These are phyloP conservation scores for Myriosclerotinia curreyana DNA, from an alignment of 2,329 filamentous ascomycete species.

Conservation along the genomic window DNA sequence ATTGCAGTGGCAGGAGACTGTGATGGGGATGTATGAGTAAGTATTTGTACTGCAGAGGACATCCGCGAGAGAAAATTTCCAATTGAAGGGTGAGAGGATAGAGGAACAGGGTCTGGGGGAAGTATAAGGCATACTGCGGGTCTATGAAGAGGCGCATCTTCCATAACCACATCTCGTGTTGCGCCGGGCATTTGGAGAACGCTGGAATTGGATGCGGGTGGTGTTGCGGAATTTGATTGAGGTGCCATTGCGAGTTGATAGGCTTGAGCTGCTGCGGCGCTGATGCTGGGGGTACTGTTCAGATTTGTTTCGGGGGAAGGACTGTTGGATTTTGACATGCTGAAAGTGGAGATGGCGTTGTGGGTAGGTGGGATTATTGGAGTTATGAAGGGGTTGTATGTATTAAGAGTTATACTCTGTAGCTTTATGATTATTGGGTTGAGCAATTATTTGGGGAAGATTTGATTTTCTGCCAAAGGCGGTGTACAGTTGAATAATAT, in stretches of 20 bases:
- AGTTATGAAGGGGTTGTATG: constrained; percentile 10
- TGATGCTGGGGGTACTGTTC: constrained; percentile 28
- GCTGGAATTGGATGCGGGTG: constrained; percentile 13
- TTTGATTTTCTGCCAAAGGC: constrained; percentile 8
- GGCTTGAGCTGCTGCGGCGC: constrained; percentile 33
- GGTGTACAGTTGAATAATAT: background rate
- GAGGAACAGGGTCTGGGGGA: constrained; percentile 6
- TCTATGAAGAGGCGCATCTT: constrained; percentile 31
- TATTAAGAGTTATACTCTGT: background rate
- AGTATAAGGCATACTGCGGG: constrained; percentile 29
- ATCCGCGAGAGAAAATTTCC: constrained; percentile 10
- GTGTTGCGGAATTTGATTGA: constrained; percentile 29
- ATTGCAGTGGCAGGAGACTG: constrained; percentile 13
- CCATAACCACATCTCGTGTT: constrained; percentile 36
- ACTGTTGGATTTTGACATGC: constrained; percentile 30
- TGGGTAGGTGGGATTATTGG: background rate
- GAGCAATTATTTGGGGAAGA: background rate
- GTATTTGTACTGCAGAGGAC: constrained; percentile 14
- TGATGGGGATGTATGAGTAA: constrained; percentile 11
- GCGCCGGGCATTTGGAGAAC: constrained; percentile 25
- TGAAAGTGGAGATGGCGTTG: constrained; percentile 13
- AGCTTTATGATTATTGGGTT: constrained; percentile 13
- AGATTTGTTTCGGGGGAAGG: constrained; percentile 18
- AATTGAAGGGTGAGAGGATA: constrained; percentile 7
- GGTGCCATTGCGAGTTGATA: constrained; percentile 34